A percentile compares a stretch with the other conserved stretches of the same genome.
Conservation (phyloP, 257 asterid species). For the Nicotiana undulata region DNA sequence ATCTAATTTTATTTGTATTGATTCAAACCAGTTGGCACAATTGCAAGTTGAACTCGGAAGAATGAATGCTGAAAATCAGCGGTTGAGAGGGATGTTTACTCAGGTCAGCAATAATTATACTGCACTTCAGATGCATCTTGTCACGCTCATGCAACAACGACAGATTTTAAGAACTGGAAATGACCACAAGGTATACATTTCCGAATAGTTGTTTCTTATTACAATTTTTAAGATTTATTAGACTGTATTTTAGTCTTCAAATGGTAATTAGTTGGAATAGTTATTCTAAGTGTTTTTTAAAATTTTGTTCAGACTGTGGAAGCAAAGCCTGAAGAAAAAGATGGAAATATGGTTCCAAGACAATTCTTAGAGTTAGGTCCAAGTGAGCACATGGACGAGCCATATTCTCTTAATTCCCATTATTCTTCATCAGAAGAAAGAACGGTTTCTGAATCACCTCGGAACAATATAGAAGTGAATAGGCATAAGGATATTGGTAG, state of each 20-base stretch:
- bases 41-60: constrained; percentile 54
- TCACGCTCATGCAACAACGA: constrained; percentile 35
- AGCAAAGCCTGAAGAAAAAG: constrained; percentile 4
- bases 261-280: too few species aligned
- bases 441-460: constrained; percentile 58
- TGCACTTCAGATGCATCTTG: constrained; percentile 54
- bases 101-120: constrained; percentile 57
- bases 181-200: constrained; percentile 20
- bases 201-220: too few species aligned
- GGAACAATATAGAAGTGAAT: constrained; percentile 11
- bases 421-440: constrained; percentile 70
- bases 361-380: constrained; percentile 56
- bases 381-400: constrained; percentile 23
- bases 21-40: constrained; percentile 36
- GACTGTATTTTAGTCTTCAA: too few species aligned
- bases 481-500: constrained; percentile 28
- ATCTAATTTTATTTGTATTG: neutral
- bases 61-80: constrained; percentile 65
- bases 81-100: constrained; percentile 64
- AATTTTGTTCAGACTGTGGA: constrained; percentile 5
- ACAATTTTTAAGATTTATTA: too few species aligned
- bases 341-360: constrained; percentile 13
- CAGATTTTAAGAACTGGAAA: constrained; percentile 9
- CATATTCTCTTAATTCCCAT: constrained; percentile 24
- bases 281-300: neutral